Evolutionary conservation across 164 flowering plant species (phyloP), one percentile per base, ranked within the genome.

Genomic region (Magnolia officinalis): DNA sequence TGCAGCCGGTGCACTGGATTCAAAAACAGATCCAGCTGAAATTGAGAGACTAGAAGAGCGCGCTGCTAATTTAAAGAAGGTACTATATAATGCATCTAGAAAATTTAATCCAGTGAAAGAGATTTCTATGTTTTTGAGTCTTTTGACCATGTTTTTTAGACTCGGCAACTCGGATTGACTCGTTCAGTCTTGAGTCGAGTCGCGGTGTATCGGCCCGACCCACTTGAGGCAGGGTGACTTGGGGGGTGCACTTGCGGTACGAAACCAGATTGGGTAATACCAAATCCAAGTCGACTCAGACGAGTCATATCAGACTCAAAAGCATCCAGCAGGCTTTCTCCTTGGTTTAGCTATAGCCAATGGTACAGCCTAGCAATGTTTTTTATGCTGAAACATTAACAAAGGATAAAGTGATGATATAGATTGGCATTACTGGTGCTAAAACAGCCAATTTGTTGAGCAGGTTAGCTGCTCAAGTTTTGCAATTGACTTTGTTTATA

Each of bases 11-110:
- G 67, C 76, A 50, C 65, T 83, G 31, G 78, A 72, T 13, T 69
- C 87, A 18, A 85, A 80, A 3, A 79, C 76, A 18, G 90, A 90
- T 77, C 77, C 87, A 75, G 80, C 74, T 50, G 94, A 91, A 77
- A 78, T 88, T 8, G 89, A 89, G 68, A 87, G 83, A 78, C 82
- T 94, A 72, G 94, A 92, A 82, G 93, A 87, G 76, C 85, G 66
- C 76, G 91, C 87, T 37, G 79, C 84, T 73, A 55, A 51, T 66
- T 85, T 95, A 37, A 90, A 86, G 81, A 86, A 89, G 96, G 98
- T 94, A 84, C n/a, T 70, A 31, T 23, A 13, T 19, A 19, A 50
- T 50, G 64, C 23, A 67, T 9, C 61, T 16, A 55, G 4, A 11
- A 55, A 55, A 8, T 55, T 55, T 55, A 55, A 11, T 55, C 61